Evolutionary conservation across 108 stramenopile species (phyloP).

Genomic region (Cyclotella sp.): DNA sequence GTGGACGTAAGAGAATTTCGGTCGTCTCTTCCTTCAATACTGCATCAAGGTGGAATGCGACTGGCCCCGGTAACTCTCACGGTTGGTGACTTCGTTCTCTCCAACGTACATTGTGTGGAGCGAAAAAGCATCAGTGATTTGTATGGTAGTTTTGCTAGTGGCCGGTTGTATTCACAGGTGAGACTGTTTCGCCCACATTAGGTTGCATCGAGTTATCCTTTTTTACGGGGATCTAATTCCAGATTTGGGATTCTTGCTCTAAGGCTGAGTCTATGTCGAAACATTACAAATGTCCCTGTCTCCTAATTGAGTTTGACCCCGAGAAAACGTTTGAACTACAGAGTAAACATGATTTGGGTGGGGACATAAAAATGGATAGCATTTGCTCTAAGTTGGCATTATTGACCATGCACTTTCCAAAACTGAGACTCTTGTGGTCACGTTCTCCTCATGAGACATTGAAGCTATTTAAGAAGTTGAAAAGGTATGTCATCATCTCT

Average conservation of each 20-base stretch:
- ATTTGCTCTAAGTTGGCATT: conserved; percentile 89
- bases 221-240: neutral
- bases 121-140: conserved; percentile 96
- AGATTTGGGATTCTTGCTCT: neutral
- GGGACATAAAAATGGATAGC: conserved; percentile 84
- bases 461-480: conserved; percentile 88
- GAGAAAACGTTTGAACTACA: conserved; percentile 90
- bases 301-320: conserved; percentile 96
- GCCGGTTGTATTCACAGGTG: conserved; percentile 94
- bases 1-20: conserved; percentile 99
- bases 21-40: conserved; percentile 93
- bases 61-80: conserved; percentile 91
- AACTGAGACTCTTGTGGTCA: conserved; percentile 93
- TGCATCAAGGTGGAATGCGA: conserved; percentile 93
- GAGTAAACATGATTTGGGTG: conserved; percentile 76
- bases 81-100: conserved; percentile 97
- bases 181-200: neutral
- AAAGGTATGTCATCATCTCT: conserved; percentile 29
- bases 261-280: conserved; percentile 85
- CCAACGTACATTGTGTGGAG: conserved; percentile 96
- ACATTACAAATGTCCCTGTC: conserved; percentile 87
- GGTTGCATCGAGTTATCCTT: neutral
- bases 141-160: conserved; percentile 92
- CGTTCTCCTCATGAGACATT: conserved; percentile 93
- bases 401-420: conserved; percentile 91